These are phyloP conservation scores for Candida chauliodis DNA, from an alignment of 805 yeast species.

Conservation along the genomic window DNA sequence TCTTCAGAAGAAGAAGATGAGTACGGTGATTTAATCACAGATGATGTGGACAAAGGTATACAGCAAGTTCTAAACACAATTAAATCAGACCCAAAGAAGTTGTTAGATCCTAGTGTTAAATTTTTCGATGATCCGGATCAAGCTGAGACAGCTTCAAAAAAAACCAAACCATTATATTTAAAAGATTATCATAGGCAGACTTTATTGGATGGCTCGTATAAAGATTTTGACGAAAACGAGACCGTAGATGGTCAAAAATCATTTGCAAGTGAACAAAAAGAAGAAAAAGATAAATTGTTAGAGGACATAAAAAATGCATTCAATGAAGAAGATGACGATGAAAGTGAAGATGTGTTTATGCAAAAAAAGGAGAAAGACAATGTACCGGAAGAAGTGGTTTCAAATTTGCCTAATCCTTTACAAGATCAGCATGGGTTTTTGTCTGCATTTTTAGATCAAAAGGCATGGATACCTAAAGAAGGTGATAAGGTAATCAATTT, in stretches of 20 bases:
- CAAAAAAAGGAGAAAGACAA: constrained; percentile 44
- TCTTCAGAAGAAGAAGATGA: constrained; percentile 80
- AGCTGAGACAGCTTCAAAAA: constrained; percentile 11
- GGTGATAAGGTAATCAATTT: constrained; percentile 55
- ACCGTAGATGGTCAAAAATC: constrained; percentile 60
- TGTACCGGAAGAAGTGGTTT: constrained; percentile 18
- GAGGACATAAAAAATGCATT: constrained; percentile 74
- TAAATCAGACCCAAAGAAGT: constrained; percentile 57
- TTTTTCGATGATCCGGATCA: constrained; percentile 70
- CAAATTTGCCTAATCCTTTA: constrained; percentile 54
- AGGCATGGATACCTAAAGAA: constrained; percentile 85
- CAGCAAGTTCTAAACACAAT: constrained; percentile 68
- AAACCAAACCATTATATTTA: constrained; percentile 67
- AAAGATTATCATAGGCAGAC: constrained; percentile 91
- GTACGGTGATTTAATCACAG: constrained; percentile 81
- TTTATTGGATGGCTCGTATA: constrained; percentile 62
- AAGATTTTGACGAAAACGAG: constrained; percentile 44
- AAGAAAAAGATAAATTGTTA: constrained; percentile 70
- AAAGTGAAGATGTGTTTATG: constrained; percentile 42
- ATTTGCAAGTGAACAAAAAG: constrained; percentile 69
- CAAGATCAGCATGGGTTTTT: constrained; percentile 66
- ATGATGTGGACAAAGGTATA: constrained; percentile 79
- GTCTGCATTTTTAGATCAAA: constrained; percentile 64
- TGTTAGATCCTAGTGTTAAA: constrained; percentile 64
- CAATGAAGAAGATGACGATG: constrained; percentile 39